phyloP scores from a whole-genome alignment of 345 rosid species.

The Eucalyptus polyanthemos region DNA sequence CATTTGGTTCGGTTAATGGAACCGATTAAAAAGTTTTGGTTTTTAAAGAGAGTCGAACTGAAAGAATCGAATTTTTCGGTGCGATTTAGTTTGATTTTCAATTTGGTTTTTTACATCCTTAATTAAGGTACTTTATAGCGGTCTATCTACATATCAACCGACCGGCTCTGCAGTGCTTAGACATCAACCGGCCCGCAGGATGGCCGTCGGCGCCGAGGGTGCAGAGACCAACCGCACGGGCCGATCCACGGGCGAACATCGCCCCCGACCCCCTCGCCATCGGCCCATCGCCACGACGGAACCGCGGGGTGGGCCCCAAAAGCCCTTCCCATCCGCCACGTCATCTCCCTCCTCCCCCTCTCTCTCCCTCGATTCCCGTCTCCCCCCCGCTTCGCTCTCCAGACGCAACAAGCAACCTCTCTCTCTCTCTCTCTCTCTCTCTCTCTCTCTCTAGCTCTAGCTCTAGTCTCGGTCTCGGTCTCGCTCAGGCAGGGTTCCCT shows the following conservation, averaged over 20 bases:
- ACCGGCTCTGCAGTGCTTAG: too few species aligned
- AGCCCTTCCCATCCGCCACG: constrained; percentile 12
- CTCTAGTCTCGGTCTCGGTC: not conserved
- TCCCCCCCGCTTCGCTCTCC: not conserved
- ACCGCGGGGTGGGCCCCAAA: not conserved
- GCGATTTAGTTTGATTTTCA: accelerated
- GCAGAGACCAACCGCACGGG: not conserved
- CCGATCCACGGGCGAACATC: not conserved
- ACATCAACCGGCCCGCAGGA: not conserved
- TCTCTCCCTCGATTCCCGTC: not conserved
- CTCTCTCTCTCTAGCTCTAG: not conserved
- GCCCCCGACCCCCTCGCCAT: not conserved
- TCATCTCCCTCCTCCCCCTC: not conserved
- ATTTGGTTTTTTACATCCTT: too few species aligned
- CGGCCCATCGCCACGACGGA: not conserved
- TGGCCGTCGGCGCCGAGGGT: not conserved
- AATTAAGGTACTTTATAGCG: not conserved
- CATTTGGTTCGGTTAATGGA: too few species aligned
- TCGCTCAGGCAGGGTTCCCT: not conserved
- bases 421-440: not conserved
- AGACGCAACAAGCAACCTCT: not conserved
- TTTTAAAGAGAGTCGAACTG: too few species aligned
- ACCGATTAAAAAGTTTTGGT: too few species aligned
- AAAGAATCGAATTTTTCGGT: too few species aligned
- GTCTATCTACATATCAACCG: accelerated